Evolutionary conservation across 306 rosid species (phyloP), one percentile per base, ranked within the genome.

Genomic region (Comarum palustre): DNA sequence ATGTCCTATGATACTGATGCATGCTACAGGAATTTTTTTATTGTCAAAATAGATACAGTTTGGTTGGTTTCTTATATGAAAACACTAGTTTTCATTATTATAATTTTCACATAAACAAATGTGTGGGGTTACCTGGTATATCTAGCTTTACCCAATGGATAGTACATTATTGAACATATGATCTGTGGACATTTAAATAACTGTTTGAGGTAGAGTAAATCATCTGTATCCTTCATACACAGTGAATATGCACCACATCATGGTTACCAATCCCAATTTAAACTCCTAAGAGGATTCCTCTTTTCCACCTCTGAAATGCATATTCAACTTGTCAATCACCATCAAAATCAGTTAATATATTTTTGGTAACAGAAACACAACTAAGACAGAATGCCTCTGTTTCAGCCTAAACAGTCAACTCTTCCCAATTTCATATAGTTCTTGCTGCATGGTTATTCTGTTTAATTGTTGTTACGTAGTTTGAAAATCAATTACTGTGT

Each of bases 401-500:
- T 47, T 73, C 41, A n/a, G 24, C 8, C 47, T 59, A 47, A 8
- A 17, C 67, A 46, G 48, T 25, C 29, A 51, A 20, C 24, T 29
- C 41, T 59, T 59, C 65, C 29, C 39, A 27, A 29, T 29, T 25
- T 31, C 13, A 5, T 29, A 27, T 6, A 60, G 42, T 60, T 29
- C 11, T 6, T 60, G 68, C 73, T 27, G 5, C 39, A 57, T 66
- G 55, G 70, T 68, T 1, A 75, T 74, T 20, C 42, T 7, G 13
- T 36, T 2, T 55, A 71, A 60, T 6, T 31, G 16, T 4, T 39
- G 19, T 52, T 71, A 2, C 41, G 6, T 39, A 1, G 41, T 71
- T 41, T 55, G 41, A 72, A 58, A 15, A 38, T 48, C 29, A 13
- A 20, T 68, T 11, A 54, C 31, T 78, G 66, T 64, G 63, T 86